Base-by-base conservation (phyloP, 805 yeast species). In the Candida sphagnicola region DNA sequence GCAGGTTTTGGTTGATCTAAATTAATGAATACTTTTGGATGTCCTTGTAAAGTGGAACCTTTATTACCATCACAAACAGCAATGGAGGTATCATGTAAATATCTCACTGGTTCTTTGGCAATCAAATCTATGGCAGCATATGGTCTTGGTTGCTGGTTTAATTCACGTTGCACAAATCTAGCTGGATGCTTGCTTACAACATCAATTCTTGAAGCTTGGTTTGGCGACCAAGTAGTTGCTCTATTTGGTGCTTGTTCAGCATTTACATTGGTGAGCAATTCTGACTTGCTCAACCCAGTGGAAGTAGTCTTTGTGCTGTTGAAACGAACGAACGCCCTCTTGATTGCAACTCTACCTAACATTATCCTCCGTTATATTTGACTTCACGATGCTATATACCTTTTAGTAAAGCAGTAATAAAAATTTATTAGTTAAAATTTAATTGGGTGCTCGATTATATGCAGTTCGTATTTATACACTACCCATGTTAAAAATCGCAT, bases 21-120 rank as follows among this genome's bases (percentile, higher is more conserved):
- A 61, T 85, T 85, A 61, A 86, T 85, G 59, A 65, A 86, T 16
- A 86, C 78, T 59, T 82, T 83, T 31, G 95, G 95, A 59, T 86
- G 95, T 14, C 95, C 95, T 51, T 79, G 85, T 52, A 77, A 78
- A 15, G 72, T 68, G 42, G 66, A 69, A 8, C 84, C 85, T 50
- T 72, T 79, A 48, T 84, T 81, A 28, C 95, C 95, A 51, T 84
- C 86, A 59, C 95, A 87, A 13, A 82, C 91, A 1, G 95, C 95
- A 37, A 79, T 61, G 51, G 78, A 72, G 14, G 66, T 68, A 23
- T 67, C 74, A 28, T 62, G 53, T 43, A 86, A 66, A 54, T 74
- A 83, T 49, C 77, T 67, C 30, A 86, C 65, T 2, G 95, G 95
- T 54, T 80, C 79, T 54, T 81, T 66, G 23, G 83, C 81, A 50